Evolutionary conservation across 2,329 filamentous ascomycete species (phyloP).

Genomic region (Exophiala oligosperma): DNA sequence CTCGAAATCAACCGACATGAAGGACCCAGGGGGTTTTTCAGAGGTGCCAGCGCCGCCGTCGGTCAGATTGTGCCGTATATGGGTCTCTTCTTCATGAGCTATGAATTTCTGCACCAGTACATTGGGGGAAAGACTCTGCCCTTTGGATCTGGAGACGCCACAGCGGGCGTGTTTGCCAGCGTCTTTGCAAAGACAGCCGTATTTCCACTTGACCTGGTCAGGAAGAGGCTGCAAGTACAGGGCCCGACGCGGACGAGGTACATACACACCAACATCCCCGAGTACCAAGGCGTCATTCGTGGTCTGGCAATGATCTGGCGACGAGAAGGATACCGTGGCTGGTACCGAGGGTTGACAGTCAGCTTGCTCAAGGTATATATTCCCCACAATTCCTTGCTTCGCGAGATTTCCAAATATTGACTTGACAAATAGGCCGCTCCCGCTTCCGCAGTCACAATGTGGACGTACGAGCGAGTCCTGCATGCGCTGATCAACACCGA

Average conservation of each 20-base stretch:
- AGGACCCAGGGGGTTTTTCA: slow-evolving; percentile 79
- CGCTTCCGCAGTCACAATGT: slow-evolving; percentile 89
- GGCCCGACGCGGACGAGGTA: slow-evolving; percentile 79
- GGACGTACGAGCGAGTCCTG: slow-evolving; percentile 84
- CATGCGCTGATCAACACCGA: slow-evolving; percentile 53
- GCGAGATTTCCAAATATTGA: not conserved
- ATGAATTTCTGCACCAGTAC: slow-evolving; percentile 71
- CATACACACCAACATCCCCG: slow-evolving; percentile 83
- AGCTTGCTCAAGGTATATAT: slow-evolving; percentile 74
- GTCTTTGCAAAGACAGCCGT: slow-evolving; percentile 83
- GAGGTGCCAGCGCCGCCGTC: slow-evolving; percentile 77
- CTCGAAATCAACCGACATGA: slow-evolving; percentile 73
- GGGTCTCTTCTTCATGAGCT: slow-evolving; percentile 91
- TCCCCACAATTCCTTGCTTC: not conserved
- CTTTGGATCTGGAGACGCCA: slow-evolving; percentile 78
- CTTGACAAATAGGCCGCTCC: slow-evolving; percentile 60
- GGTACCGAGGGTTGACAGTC: slow-evolving; percentile 87
- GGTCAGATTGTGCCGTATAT: slow-evolving; percentile 93
- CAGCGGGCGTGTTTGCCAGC: slow-evolving; percentile 77
- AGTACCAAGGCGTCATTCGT: slow-evolving; percentile 67
- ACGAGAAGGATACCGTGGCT: slow-evolving; percentile 72
- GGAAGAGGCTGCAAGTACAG: slow-evolving; percentile 93
- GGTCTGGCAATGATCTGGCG: slow-evolving; percentile 69
- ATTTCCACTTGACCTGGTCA: slow-evolving; percentile 88
- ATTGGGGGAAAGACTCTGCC: slow-evolving; percentile 59